A percentile compares a stretch with the other conserved stretches of the same genome.
phyloP scores from a whole-genome alignment of 2,329 filamentous ascomycete genomes.

The Exophiala mesophila region DNA sequence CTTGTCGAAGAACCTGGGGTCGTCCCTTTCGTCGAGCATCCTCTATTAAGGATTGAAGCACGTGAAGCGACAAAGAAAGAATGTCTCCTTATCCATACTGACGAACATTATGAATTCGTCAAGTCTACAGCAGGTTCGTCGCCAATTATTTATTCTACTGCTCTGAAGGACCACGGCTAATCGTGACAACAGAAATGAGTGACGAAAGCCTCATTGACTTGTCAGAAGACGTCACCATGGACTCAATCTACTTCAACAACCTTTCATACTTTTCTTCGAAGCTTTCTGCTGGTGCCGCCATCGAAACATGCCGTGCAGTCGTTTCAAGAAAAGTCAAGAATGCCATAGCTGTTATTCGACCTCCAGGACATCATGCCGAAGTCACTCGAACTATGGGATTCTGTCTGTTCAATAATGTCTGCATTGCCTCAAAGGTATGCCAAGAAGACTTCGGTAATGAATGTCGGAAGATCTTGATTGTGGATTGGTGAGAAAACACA shows the following conservation, averaged over 20 bases:
- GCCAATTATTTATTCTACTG: background rate
- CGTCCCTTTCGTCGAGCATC: conserved; percentile 45
- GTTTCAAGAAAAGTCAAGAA: conserved; percentile 81
- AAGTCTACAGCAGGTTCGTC: conserved; percentile 45
- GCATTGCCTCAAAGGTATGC: conserved; percentile 83
- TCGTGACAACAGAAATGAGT: conserved; percentile 37
- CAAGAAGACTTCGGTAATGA: conserved; percentile 71
- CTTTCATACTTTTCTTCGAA: conserved; percentile 76
- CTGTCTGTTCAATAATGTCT: conserved; percentile 97
- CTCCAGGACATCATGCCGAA: conserved; percentile 93
- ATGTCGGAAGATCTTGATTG: conserved; percentile 83
- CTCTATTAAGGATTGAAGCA: conserved; percentile 66
- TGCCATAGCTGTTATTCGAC: conserved; percentile 89
- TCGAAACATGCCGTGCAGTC: conserved; percentile 93
- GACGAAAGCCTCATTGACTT: conserved; percentile 63
- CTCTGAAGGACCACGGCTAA: too few relatives aligned
- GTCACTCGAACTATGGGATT: conserved; percentile 83
- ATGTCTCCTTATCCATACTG: conserved; percentile 71
- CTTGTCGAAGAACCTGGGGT: conserved; percentile 61
- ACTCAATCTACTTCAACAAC: conserved; percentile 77
- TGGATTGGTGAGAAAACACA: conserved; percentile 72
- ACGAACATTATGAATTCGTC: conserved; percentile 76
- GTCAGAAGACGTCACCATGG: conserved; percentile 56
- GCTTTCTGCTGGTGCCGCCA: conserved; percentile 84
- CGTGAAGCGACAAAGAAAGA: conserved; percentile 74